Conservation (phyloP, 2,329 filamentous ascomycete species). For the Clarireedia monteithiana region DNA sequence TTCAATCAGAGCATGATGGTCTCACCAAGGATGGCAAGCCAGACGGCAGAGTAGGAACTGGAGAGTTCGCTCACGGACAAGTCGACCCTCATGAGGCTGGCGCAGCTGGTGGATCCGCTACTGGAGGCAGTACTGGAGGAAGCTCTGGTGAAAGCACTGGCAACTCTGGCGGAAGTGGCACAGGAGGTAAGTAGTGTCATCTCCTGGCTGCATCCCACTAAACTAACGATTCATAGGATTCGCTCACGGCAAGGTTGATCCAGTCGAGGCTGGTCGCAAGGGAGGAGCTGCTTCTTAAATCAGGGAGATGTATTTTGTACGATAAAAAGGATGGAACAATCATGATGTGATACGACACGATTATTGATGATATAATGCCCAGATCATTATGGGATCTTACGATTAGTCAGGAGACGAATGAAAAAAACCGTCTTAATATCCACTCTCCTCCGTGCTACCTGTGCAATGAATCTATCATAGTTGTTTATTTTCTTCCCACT, state of each 20-base stretch:
- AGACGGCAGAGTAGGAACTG: conserved; percentile 35
- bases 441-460: too few species aligned
- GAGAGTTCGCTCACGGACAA: conserved; percentile 11
- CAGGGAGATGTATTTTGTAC: neutral
- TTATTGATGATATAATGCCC: too few species aligned
- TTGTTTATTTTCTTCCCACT: too few species aligned
- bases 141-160: neutral
- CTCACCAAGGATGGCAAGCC: conserved; percentile 36
- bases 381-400: too few species aligned
- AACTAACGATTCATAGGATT: conserved; percentile 24
- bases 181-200: neutral
- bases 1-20: conserved; percentile 32
- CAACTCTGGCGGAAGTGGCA: neutral
- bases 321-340: neutral
- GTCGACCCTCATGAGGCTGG: neutral
- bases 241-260: conserved; percentile 35
- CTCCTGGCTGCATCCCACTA: neutral
- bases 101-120: neutral
- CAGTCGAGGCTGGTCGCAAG: conserved; percentile 33
- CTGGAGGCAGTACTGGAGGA: neutral
- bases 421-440: too few species aligned
- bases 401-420: too few species aligned
- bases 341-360: neutral
- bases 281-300: conserved; percentile 25
- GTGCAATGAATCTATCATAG: too few species aligned